Conservation (phyloP, 106 monocot species). For the Acorus gramineus region DNA sequence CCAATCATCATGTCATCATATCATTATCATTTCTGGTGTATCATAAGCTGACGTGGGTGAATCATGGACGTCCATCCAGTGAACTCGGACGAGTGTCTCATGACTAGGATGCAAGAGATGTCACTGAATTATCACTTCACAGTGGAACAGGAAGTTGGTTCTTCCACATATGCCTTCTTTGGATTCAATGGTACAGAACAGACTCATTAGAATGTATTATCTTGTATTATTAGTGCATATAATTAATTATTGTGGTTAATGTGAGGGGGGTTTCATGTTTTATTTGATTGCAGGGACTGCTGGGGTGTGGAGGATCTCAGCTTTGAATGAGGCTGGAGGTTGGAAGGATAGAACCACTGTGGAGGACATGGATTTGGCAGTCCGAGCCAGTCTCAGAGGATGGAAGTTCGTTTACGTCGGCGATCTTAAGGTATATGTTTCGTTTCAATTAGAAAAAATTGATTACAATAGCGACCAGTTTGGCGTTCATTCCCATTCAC, state of each 20-base stretch:
- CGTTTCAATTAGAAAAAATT: no score
- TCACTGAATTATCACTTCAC: conserved; percentile 42
- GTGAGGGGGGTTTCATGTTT: background rate
- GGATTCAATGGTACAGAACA: conserved; percentile 35
- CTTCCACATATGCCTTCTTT: conserved; percentile 37
- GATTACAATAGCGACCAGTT: no score
- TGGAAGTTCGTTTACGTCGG: conserved; percentile 43
- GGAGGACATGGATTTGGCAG: conserved; percentile 55
- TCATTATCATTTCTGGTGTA: no score
- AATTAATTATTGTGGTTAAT: no score
- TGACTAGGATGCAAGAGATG: conserved; percentile 60
- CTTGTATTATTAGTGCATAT: no score
- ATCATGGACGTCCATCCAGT: conserved; percentile 9
- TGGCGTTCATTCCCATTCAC: no score
- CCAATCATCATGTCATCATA: no score
- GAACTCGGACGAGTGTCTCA: conserved; percentile 38
- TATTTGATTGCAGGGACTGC: conserved; percentile 29
- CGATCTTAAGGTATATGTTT: conserved; percentile 21
- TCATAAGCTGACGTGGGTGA: no score
- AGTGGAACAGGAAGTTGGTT: conserved; percentile 39
- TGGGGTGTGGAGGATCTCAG: conserved; percentile 40
- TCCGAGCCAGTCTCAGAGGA: conserved; percentile 39
- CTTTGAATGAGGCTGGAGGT: conserved; percentile 38
- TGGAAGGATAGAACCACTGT: conserved; percentile 46
- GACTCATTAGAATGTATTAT: background rate